Base-by-base conservation (phyloP, 1,139 yeast species). In the Hanseniaspora sp. region DNA sequence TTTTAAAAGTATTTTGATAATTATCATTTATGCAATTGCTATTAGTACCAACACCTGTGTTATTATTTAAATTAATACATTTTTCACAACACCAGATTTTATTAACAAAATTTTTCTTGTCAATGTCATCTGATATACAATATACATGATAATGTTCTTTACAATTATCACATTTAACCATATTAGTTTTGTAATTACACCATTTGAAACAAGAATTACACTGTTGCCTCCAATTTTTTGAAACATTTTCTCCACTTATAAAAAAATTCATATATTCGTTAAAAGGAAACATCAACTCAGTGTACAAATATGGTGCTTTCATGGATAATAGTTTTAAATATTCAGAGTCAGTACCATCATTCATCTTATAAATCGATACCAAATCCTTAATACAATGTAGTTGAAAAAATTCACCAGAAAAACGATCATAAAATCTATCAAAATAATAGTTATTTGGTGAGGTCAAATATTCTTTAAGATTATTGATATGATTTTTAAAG, bases 91-190 rank as follows among this genome's bases (percentile, higher is more conserved):
- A 60, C 47, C 57, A 58, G 58, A 38, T 59, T 55, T 29, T 69
- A 68, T 15, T 65, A 60, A 42, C 65, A 44, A 51, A 44, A 12
- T 44, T 40, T 13, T 28, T 35, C 29, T 38, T 49, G 18, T 41
- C 38, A 15, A 38, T 38, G 18, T 42, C 46, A 31, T 51, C 48
- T 11, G 44, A 31, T 7, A 90, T 77, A 66, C 97, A 90, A 48
- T 78, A 72, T 80, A 88, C 79, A 69, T 90, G 97, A 61, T 80
- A 86, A 59, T 74, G 74, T 35, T 76, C 74, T 13, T 73, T 71
- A 67, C 97, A 90, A 54, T 77, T 82, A n/a, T 85, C 85, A 69
- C 96, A 90, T 58, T 74, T 76, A n/a, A 90, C 82, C 1, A 94
- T 80, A 62, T 86, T 94, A 41, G 75, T 75, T 5, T 79, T 71